Evolutionary conservation across 495 filamentous ascomycete species (phyloP), one percentile per base, ranked within the genome.

Genomic region (Neohortaea acidophila): DNA sequence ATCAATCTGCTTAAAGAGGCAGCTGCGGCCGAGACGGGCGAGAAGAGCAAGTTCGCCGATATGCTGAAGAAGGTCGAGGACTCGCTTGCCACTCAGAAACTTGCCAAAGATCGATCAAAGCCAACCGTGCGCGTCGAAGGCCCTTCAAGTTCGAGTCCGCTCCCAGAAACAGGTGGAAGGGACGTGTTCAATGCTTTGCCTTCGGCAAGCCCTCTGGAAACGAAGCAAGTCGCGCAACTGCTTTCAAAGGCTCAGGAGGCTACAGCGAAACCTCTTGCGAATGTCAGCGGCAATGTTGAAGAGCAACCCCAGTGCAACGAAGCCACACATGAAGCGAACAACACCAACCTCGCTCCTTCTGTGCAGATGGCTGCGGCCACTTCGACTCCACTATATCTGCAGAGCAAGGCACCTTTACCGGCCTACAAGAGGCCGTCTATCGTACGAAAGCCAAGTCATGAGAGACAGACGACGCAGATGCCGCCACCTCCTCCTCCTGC

Each of bases 11-110:
- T 13, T 51, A 30, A 46, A 8, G 40, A 41, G 1, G 11, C 23
- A 18, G 30, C 38, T 7, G 13, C n/a, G 12, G 20, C 11, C 7
- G 45, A 40, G 6, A 23, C 23, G 2, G 32, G 13, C 8, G 39
- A 67, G 4, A 77, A 71, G 51, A 56, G 68, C 5, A 70, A 70
- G 33, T 66, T 81, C 24, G 78, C 66, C 36, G 58, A 63, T 13
- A 62, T 84, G 19, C 56, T 85, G 15, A 74, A 83, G 45, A 68
- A 67, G 43, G 72, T 85, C 38, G 74, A 81, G 34, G 70, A 73
- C 24, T 72, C 70, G 34, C 51, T 75, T 41, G 59, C 63, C 31
- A 66, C 45, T 21, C 49, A 49, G 32, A 45, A 62, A 42, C 44
- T 57, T 8, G 50, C 54, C 29, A 13, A 39, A 29, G 39, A 49